Conservation (phyloP, 352 stramenopile genomes). For the Globisporangium sylvaticum region DNA sequence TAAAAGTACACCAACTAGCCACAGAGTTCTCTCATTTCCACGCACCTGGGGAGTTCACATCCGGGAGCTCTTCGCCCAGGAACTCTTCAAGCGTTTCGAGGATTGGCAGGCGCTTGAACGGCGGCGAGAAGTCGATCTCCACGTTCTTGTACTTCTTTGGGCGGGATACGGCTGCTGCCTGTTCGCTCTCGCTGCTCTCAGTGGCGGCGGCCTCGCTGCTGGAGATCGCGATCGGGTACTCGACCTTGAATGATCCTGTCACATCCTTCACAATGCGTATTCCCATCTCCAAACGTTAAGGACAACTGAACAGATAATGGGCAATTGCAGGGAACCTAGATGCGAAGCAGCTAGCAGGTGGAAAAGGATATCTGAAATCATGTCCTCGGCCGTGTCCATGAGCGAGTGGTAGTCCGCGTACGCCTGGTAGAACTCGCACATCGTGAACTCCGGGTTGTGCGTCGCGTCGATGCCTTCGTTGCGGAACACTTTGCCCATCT, state of each 20-base stretch:
- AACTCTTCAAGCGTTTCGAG: slow-evolving; percentile 93
- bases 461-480: slow-evolving; percentile 98
- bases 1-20: not conserved
- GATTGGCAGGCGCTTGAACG: slow-evolving; percentile 97
- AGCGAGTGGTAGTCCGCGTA: slow-evolving; percentile 99
- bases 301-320: not conserved
- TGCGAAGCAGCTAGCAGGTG: not conserved
- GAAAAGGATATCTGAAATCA: slow-evolving; percentile 85
- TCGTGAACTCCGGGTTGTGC: slow-evolving; percentile 99
- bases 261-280: slow-evolving; percentile 95
- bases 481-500: slow-evolving; percentile 98
- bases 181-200: slow-evolving; percentile 9
- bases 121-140: slow-evolving; percentile 98
- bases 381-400: slow-evolving; percentile 97
- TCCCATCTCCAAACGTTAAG: not conserved
- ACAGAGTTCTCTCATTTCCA: not conserved
- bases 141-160: slow-evolving; percentile 29
- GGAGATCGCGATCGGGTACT: slow-evolving; percentile 88
- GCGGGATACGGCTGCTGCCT: slow-evolving; percentile 5
- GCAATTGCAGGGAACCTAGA: no score
- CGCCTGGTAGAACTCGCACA: slow-evolving; percentile 98
- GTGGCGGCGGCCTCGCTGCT: slow-evolving; percentile 4
- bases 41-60: slow-evolving; percentile 62
- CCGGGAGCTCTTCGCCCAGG: slow-evolving; percentile 64
- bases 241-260: slow-evolving; percentile 94